Evolutionary conservation across 257 asterid species (phyloP).

Genomic region (Plantago major): DNA sequence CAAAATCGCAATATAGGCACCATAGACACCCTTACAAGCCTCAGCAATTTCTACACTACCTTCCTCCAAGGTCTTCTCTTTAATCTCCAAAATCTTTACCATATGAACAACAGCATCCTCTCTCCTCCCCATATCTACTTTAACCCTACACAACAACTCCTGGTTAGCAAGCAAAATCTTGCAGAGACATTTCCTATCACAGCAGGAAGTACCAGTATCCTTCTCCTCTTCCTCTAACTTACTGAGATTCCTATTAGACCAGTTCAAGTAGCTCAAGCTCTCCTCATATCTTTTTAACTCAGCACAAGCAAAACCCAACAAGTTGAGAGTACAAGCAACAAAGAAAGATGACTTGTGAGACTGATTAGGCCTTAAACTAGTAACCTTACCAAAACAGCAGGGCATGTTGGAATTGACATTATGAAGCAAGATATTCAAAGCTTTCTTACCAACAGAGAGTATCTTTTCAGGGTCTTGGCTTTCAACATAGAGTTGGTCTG

Average conservation of each 20-base stretch:
- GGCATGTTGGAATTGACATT: background rate
- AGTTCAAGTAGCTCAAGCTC: background rate
- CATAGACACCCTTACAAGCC: background rate
- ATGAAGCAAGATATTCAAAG: background rate
- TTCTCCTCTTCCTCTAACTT: background rate
- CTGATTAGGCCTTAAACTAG: background rate
- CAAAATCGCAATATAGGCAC: background rate
- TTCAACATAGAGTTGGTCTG: background rate
- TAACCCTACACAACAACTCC: background rate
- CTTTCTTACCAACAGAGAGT: background rate
- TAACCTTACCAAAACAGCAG: background rate
- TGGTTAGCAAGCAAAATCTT: background rate
- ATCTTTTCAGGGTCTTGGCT: background rate
- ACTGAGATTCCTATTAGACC: constrained; percentile 1
- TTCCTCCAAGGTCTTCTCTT: background rate
- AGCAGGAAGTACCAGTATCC: background rate
- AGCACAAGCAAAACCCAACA: background rate
- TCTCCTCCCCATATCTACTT: background rate
- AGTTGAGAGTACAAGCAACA: background rate
- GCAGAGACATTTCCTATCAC: background rate
- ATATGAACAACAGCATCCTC: background rate
- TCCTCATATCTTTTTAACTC: background rate
- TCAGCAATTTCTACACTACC: background rate
- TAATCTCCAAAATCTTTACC: background rate
- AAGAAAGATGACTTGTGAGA: background rate